phyloP scores from a whole-genome alignment of 1,139 yeast genomes.

The Pichia norvegensis region DNA sequence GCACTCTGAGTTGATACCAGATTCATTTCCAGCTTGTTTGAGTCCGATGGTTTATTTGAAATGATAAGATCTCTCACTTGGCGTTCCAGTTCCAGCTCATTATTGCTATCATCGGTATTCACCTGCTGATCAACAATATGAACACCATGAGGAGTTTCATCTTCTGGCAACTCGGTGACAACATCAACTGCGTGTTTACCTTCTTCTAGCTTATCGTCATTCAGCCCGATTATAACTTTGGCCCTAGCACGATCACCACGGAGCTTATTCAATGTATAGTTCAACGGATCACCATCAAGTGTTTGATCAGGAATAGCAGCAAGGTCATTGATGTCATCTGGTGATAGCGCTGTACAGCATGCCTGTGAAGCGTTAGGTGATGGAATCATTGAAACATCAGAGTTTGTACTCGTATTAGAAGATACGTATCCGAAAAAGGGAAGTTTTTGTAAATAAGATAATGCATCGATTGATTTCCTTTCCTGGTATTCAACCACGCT shows the following conservation, averaged over 20 bases:
- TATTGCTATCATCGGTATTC: background rate
- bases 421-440: conserved; percentile 14
- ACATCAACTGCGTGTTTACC: conserved; percentile 17
- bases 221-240: conserved; percentile 19
- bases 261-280: conserved; percentile 62
- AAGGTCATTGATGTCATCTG: conserved; percentile 55
- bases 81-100: conserved; percentile 20
- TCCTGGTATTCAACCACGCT: background rate
- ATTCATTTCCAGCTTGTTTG: conserved; percentile 14
- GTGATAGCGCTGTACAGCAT: conserved; percentile 56
- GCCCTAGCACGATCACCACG: conserved; percentile 46
- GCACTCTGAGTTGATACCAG: conserved; percentile 3
- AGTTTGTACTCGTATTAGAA: background rate
- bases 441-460: conserved; percentile 9
- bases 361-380: conserved; percentile 26
- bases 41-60: conserved; percentile 10
- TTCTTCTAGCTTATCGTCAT: conserved; percentile 9
- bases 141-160: background rate
- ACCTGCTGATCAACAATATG: background rate
- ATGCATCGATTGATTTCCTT: background rate
- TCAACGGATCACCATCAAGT: conserved; percentile 61
- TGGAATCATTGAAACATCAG: conserved; percentile 22
- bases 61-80: conserved; percentile 28
- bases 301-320: conserved; percentile 79
- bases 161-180: conserved; percentile 14